Conservation (phyloP, 495 filamentous ascomycete genomes). For the Penicillium cinerascens region DNA sequence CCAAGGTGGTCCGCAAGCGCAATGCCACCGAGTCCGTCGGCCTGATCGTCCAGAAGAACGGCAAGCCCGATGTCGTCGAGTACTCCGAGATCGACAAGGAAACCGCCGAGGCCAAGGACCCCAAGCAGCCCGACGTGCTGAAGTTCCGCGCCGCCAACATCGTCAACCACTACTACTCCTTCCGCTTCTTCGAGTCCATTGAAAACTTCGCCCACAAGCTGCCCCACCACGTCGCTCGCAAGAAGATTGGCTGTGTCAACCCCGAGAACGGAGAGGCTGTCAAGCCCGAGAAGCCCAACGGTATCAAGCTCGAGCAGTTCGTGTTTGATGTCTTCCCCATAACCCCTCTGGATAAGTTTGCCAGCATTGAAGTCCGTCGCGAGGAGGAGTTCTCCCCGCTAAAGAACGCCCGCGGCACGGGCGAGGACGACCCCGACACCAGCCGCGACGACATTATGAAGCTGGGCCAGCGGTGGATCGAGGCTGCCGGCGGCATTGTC, state of each 20-base stretch:
- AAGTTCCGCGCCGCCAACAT: conserved; percentile 98
- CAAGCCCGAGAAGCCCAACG: conserved; percentile 92
- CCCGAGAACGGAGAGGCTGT: conserved; percentile 68
- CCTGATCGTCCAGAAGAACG: conserved; percentile 90
- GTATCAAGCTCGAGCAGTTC: conserved; percentile 98
- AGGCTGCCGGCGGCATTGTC: conserved; percentile 73
- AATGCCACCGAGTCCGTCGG: conserved; percentile 96
- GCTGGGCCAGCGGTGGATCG: conserved; percentile 81
- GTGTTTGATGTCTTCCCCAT: conserved; percentile 98
- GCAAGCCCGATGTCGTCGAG: conserved; percentile 95
- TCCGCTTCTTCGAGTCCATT: conserved; percentile 86
- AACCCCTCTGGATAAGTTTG: conserved; percentile 83
- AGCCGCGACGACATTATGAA: conserved; percentile 83
- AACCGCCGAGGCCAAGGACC: conserved; percentile 83
- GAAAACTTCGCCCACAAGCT: conserved; percentile 79
- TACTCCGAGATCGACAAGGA: conserved; percentile 94
- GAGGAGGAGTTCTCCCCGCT: conserved; percentile 98
- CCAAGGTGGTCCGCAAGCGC: conserved; percentile 97
- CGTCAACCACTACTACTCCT: conserved; percentile 99
- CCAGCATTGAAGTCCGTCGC: conserved; percentile 89
- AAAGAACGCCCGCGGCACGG: conserved; percentile 90
- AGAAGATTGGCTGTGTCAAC: conserved; percentile 94
- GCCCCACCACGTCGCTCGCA: conserved; percentile 91
- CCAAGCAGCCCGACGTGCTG: conserved; percentile 75
- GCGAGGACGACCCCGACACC: conserved; percentile 92